These are phyloP conservation scores for Entomortierella chlamydospora DNA, from an alignment of 192 early-diverging fungal species.

Conservation along the genomic window DNA sequence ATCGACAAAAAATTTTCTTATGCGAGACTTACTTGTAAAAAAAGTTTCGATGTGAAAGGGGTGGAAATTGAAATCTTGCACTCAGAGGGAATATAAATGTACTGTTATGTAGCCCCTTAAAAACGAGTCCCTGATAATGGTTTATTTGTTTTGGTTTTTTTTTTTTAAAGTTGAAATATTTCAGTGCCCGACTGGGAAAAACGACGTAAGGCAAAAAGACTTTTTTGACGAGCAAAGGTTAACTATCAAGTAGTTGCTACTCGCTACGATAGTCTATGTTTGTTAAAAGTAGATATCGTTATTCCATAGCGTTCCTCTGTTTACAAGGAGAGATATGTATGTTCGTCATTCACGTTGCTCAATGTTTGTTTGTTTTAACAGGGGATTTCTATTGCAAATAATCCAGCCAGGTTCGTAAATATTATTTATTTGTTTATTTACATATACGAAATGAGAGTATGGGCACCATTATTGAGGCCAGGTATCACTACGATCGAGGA, in stretches of 20 bases:
- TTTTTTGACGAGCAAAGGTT: too few species aligned
- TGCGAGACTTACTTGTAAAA: slow-evolving; percentile 37
- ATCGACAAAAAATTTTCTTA: slow-evolving; percentile 11
- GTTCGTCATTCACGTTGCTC: too few species aligned
- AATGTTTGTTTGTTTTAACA: too few species aligned
- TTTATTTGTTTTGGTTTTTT: background rate
- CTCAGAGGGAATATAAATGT: slow-evolving; percentile 2
- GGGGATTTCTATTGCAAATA: too few species aligned
- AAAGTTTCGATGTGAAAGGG: slow-evolving; percentile 34
- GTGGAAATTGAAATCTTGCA: slow-evolving; percentile 7
- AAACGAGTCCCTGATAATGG: background rate
- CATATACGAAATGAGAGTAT: background rate
- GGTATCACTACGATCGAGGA: background rate
- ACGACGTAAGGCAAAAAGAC: too few species aligned
- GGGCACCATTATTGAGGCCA: background rate
- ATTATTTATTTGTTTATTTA: background rate
- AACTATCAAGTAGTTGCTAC: too few species aligned
- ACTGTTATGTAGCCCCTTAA: slow-evolving; percentile 5
- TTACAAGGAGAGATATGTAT: too few species aligned
- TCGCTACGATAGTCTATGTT: too few species aligned
- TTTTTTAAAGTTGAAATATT: background rate
- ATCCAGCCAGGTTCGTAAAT: too few species aligned
- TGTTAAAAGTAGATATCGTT: too few species aligned
- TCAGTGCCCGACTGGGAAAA: too few species aligned
- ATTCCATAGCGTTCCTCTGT: too few species aligned